Evolutionary conservation across 148 eudicot genomes (phyloP), one percentile per base, ranked within the genome.

Genomic region (Camellia granthamiana): DNA sequence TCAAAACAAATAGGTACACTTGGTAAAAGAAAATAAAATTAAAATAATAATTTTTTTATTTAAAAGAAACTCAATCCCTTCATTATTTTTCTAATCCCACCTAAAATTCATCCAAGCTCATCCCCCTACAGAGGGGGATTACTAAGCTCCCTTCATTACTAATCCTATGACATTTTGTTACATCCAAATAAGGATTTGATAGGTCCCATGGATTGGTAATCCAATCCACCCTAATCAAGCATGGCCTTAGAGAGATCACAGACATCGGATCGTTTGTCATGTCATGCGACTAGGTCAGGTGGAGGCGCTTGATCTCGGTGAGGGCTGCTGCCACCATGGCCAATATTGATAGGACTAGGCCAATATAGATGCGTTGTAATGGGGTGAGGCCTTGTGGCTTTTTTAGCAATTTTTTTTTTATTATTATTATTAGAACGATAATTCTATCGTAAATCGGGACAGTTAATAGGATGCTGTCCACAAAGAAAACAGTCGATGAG

Each of bases 281-380:
- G 4, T 85, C 87, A 59, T 83, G 77, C 0, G 78, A 38, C 97
- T 23, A 0, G 30, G 30, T 23, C 0, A 23, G 30, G 30, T 23
- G 30, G 30, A 23, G 30, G 30, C 30, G 79, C 49, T 87, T 89
- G 74, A 91, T 83, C 67, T 93, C 97, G 0, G 84, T 81, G 0
- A 90, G 81, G 6, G 95, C 91, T 0, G 97, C 95, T 3, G 87
- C 83, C 1, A 81, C 80, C 97, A 93, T 93, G 66, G 92, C 91
- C 0, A 92, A 3, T 4, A 83, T 77, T 1, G 95, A 89, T 10
- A 91, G 71, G 4, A 89, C 80, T 30, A 91, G 90, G 46, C 97
- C 96, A 0, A 89, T 81, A 0, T 87, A 94, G 3, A 93, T 89
- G 30, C 30, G 0, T 23, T 23, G 30, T 23, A 23, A 23, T 23